Evolutionary conservation across 1,284 basidiomycete genomes (phyloP).

Genomic region (Cryptococcus sp.): DNA sequence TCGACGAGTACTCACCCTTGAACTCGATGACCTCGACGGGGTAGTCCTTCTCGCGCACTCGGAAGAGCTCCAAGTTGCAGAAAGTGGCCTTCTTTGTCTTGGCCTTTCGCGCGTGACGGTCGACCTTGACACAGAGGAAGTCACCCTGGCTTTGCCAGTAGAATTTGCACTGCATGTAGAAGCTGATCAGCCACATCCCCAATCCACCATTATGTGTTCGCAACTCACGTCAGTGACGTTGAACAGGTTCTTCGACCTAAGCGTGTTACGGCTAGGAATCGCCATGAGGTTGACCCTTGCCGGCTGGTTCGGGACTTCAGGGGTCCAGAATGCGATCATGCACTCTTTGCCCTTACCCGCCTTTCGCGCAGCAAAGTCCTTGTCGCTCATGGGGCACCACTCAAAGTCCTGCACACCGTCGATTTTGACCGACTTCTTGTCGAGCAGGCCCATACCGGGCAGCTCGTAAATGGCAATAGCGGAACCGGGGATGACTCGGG

Average conservation of each 20-base stretch:
- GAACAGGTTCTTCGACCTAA: slow-evolving; percentile 97
- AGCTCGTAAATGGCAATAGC: slow-evolving; percentile 97
- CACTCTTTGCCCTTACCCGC: slow-evolving; percentile 68
- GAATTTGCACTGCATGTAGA: slow-evolving; percentile 76
- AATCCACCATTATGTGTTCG: neutral
- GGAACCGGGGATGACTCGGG: slow-evolving; percentile 80
- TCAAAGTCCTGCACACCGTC: slow-evolving; percentile 99
- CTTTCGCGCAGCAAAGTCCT: slow-evolving; percentile 74
- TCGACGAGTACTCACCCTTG: slow-evolving; percentile 64
- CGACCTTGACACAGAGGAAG: slow-evolving; percentile 98
- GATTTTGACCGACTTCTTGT: slow-evolving; percentile 97
- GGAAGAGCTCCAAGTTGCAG: slow-evolving; percentile 98
- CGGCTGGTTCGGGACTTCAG: slow-evolving; percentile 94
- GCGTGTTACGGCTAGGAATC: slow-evolving; percentile 79
- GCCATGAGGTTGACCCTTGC: slow-evolving; percentile 91
- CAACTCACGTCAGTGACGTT: slow-evolving; percentile 87
- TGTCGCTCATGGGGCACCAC: slow-evolving; percentile 94
- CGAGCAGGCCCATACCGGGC: slow-evolving; percentile 89
- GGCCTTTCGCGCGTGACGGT: slow-evolving; percentile 76
- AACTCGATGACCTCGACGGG: slow-evolving; percentile 97
- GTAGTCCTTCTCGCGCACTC: slow-evolving; percentile 95
- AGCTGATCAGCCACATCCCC: neutral
- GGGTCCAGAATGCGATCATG: slow-evolving; percentile 97
- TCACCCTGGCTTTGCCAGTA: slow-evolving; percentile 99
- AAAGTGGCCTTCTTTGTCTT: slow-evolving; percentile 99